These are phyloP conservation scores for Aspergillus funiculosus DNA, from an alignment of 495 filamentous ascomycete species.

Conservation along the genomic window DNA sequence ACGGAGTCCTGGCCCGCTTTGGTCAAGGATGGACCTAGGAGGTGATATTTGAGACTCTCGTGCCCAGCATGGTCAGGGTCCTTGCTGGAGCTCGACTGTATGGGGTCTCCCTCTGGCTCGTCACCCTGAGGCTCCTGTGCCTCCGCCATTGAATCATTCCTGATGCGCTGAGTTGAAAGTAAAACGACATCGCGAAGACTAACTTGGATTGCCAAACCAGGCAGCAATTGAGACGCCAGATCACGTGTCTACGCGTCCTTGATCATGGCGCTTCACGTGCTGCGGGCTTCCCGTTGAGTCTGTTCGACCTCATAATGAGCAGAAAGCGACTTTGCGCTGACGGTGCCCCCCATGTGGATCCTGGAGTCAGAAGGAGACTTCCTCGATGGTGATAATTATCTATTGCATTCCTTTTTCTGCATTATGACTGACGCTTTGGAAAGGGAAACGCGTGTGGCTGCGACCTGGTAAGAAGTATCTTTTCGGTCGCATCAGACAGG, in stretches of 20 bases:
- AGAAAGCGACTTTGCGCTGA: background rate
- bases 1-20: conserved; percentile 93
- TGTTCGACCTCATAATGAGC: conserved; percentile 1
- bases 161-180: background rate
- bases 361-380: conserved; percentile 44
- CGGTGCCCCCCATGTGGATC: conserved; percentile 38
- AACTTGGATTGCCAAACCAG: conserved; percentile 17
- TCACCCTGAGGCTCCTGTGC: conserved; percentile 26
- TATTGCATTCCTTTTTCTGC: background rate
- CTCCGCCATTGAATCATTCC: conserved; percentile 15
- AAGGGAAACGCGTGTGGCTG: conserved; percentile 74
- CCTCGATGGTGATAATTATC: conserved; percentile 28
- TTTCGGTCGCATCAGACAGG: conserved; percentile 59
- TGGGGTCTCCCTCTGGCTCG: conserved; percentile 11
- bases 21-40: conserved; percentile 89
- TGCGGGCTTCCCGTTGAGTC: background rate
- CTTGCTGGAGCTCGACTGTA: conserved; percentile 1
- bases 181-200: background rate
- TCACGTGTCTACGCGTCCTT: conserved; percentile 39
- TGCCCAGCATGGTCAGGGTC: conserved; percentile 32
- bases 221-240: conserved; percentile 25
- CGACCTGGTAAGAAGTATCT: conserved; percentile 76
- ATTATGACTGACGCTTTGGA: conserved; percentile 15
- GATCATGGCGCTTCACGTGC: background rate
- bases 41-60: conserved; percentile 57